A percentile compares a stretch with the other conserved stretches of the same genome.
Evolutionary conservation across 2,329 filamentous ascomycete species (phyloP).

Genomic region (Cladobotryum mycophilum): DNA sequence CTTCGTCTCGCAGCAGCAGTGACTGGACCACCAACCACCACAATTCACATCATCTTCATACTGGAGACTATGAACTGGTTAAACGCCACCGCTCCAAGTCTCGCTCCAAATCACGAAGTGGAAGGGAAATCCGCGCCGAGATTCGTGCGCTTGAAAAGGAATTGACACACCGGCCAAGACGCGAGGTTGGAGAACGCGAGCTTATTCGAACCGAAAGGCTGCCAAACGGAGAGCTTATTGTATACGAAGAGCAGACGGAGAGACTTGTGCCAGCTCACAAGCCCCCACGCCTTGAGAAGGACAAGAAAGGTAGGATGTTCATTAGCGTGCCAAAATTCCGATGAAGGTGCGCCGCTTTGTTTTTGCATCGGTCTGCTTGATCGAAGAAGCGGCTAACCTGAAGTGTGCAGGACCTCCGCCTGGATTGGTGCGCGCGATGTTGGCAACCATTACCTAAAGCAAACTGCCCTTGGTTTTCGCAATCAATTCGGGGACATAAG

Average conservation of each 20-base stretch:
- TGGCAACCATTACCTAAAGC: constrained; percentile 59
- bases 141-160: constrained; percentile 61
- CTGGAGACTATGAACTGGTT: constrained; percentile 20
- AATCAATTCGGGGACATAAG: background rate
- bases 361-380: constrained; percentile 11
- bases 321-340: constrained; percentile 70
- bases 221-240: constrained; percentile 55
- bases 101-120: constrained; percentile 38
- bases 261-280: constrained; percentile 46
- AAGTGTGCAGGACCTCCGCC: constrained; percentile 53
- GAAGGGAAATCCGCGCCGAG: constrained; percentile 65
- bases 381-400: constrained; percentile 26
- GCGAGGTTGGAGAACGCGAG: constrained; percentile 39
- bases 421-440: constrained; percentile 60
- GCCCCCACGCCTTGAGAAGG: constrained; percentile 70
- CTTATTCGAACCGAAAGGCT: constrained; percentile 51
- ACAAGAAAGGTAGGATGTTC: constrained; percentile 93
- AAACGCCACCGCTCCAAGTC: constrained; percentile 29
- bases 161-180: constrained; percentile 30
- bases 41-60: constrained; percentile 13
- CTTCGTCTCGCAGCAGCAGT: constrained; percentile 33
- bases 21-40: constrained; percentile 24
- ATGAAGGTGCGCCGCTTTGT: constrained; percentile 43
- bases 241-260: constrained; percentile 57
- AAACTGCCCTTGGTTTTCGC: background rate